Conservation (phyloP, 2,329 filamentous ascomycete genomes). For the Paraconiothyrium brasiliense region DNA sequence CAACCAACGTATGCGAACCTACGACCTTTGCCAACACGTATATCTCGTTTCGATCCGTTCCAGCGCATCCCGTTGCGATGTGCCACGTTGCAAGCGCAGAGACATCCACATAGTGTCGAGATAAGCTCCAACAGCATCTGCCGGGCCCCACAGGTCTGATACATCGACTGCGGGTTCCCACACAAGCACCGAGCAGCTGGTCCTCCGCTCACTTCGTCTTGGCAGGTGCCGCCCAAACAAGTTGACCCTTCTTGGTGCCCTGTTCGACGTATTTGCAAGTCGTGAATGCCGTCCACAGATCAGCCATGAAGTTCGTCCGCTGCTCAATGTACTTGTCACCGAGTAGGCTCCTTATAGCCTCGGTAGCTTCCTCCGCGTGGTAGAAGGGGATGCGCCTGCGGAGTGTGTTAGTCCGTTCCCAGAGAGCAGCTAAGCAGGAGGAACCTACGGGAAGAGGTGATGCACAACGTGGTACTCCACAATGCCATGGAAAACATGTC, state of each 20-base stretch:
- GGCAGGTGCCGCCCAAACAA: background rate
- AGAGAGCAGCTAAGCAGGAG: background rate
- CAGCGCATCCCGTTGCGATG: too few species aligned
- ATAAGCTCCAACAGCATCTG: constrained; percentile 6
- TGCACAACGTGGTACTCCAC: constrained; percentile 72
- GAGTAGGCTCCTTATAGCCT: constrained; percentile 34
- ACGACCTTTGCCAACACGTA: too few species aligned
- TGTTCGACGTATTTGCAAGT: constrained; percentile 35
- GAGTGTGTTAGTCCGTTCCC: constrained; percentile 16
- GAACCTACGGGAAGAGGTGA: constrained; percentile 64
- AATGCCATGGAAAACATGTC: constrained; percentile 73
- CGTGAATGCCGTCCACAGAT: constrained; percentile 35
- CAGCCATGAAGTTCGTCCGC: constrained; percentile 29
- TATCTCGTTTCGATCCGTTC: background rate
- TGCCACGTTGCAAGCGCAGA: background rate
- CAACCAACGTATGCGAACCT: background rate
- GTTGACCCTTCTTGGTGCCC: constrained; percentile 5
- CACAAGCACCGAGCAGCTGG: background rate
- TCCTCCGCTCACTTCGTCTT: background rate
- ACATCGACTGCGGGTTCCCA: background rate
- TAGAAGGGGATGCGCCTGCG: constrained; percentile 39
- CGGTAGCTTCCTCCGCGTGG: constrained; percentile 38
- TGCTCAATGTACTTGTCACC: constrained; percentile 37
- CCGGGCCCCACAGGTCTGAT: constrained; percentile 9
- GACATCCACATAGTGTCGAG: background rate